Evolutionary conservation across 495 filamentous ascomycete genomes (phyloP), one percentile per base, ranked within the genome.

Genomic region (Xylaria grammica): DNA sequence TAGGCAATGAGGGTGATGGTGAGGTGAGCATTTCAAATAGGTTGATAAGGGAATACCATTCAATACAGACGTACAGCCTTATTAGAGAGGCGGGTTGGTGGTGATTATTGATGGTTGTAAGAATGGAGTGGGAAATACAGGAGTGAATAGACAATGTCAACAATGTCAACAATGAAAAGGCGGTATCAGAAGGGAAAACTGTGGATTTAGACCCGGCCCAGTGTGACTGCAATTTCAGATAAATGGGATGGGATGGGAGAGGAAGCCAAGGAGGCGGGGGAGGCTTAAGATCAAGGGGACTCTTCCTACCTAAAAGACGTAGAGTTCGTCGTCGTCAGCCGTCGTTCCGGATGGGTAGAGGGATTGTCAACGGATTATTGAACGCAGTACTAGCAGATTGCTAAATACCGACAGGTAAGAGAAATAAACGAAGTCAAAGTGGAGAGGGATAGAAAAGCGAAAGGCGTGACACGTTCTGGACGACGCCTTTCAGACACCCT

Each of bases 401-500:
- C 40, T 34, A 13, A 32, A 54, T 24, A 20, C 8, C 40, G 38
- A 34, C 10, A 26, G n/a, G 5, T 36, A 36, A 36, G 38, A 42
- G 60, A n/a, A 44, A 22, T 26, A 19, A 46, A 45, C 4, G 49
- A 36, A 34, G 5, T 44, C 30, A 32, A 32, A n/a, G 40, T 19
- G n/a, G 6, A 42, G 26, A 22, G 56, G 17, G 7, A 3, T 19
- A 29, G 49, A 27, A 9, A 44, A 59, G 42, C 36, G 56, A 48
- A 48, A 48, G 56, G 40, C 56, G 56, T 59, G 56, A 29, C 56
- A 29, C 40, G 24, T 11, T 27, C 26, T 17, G 19, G 29, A 59
- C 42, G 40, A 59, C 56, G 59, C 59, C 45, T 62, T 50, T 62
- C 59, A 40, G n/a, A 62, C 46, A 29, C 46, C 45, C 27, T 60